phyloP scores from a whole-genome alignment of 192 early-diverging fungal species.

The Backusella psychrophila region DNA sequence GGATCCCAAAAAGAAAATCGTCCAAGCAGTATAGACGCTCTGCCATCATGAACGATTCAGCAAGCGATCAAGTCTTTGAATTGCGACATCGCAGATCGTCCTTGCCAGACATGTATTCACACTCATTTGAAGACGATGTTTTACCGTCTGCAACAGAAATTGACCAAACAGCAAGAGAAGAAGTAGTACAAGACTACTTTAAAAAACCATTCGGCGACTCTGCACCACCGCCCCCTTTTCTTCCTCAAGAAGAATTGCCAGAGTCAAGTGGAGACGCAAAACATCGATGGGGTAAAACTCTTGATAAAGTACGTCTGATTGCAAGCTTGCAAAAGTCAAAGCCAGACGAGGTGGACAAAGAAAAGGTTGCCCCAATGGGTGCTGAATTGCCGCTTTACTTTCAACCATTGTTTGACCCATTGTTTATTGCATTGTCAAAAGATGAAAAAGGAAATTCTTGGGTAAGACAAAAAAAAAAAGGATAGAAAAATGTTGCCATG shows the following conservation, averaged over 20 bases:
- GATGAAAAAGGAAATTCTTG: conserved; percentile 23
- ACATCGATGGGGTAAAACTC: conserved; percentile 29
- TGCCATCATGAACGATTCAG: neutral
- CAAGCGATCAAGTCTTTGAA: neutral
- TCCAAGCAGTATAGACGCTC: neutral
- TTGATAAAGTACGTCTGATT: conserved; percentile 28
- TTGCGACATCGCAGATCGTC: neutral
- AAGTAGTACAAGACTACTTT: neutral
- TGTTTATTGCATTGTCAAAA: conserved; percentile 15
- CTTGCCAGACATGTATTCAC: neutral
- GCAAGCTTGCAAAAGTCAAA: neutral
- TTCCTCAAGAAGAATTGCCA: neutral
- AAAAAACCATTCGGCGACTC: neutral
- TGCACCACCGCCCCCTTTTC: neutral
- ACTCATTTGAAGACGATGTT: conserved; percentile 14
- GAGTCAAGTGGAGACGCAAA: conserved; percentile 6
- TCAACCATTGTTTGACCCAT: conserved; percentile 24
- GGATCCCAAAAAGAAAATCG: neutral
- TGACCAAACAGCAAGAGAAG: neutral
- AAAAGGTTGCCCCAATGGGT: neutral
- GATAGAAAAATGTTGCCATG: no score
- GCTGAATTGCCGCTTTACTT: conserved; percentile 19
- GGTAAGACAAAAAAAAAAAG: conserved; percentile 5
- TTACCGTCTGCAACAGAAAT: conserved; percentile 18
- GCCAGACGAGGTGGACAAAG: neutral